Percentiles rank a stretch among this genome's conserved stretches.
phyloP scores from a whole-genome alignment of 2,329 filamentous ascomycete species.

The Talaromyces marneffei region DNA sequence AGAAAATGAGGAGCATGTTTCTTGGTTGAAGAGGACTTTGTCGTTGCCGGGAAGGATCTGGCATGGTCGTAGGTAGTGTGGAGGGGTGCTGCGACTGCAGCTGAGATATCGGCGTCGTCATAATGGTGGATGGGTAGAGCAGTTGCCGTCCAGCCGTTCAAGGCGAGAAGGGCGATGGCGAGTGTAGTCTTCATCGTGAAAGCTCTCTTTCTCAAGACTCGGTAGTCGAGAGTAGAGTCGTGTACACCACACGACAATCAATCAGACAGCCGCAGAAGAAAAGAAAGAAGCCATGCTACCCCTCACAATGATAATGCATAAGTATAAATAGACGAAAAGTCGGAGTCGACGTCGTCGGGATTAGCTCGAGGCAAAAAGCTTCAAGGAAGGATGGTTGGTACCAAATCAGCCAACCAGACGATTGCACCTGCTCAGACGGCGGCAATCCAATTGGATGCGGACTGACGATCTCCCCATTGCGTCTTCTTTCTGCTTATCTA shows the following conservation, averaged over 20 bases:
- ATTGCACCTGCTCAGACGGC: not conserved
- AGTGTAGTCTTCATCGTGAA: not conserved
- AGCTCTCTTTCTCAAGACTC: not conserved
- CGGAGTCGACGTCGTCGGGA: not conserved
- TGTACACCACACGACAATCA: not conserved
- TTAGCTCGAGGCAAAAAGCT: not conserved
- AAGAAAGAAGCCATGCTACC: not conserved
- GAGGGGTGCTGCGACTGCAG: not conserved
- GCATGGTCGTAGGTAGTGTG: not conserved
- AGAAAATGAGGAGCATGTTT: not conserved
- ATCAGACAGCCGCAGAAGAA: not conserved
- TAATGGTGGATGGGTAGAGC: slow-evolving; percentile 1
- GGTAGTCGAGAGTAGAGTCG: not conserved
- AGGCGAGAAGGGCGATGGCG: not conserved
- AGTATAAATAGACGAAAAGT: not conserved
- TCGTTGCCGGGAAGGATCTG: not conserved
- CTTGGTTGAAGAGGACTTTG: not conserved
- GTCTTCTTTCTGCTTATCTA: not conserved
- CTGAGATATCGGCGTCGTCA: not conserved
- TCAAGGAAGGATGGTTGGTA: not conserved
- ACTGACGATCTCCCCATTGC: not conserved
- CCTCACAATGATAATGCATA: not conserved
- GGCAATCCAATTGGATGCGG: not conserved
- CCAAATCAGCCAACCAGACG: slow-evolving; percentile 5
- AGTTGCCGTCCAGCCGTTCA: not conserved